These are phyloP conservation scores for Pseudisothecium myosuroides DNA, from an alignment of 225 moss, liverwort and hornwort species.

Conservation along the genomic window DNA sequence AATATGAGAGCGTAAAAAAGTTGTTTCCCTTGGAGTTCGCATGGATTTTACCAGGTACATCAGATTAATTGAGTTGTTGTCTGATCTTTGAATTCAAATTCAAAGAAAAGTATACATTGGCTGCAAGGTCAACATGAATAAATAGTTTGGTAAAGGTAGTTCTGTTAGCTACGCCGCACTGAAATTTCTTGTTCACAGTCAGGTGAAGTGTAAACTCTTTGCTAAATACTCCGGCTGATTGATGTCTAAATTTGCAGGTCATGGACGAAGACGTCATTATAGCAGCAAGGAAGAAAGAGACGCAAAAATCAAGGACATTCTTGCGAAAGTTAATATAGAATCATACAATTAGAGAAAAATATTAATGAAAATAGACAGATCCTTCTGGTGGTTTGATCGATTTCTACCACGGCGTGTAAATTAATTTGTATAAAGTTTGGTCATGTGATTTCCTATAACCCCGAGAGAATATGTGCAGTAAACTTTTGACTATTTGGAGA, in stretches of 20 bases:
- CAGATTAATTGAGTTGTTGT: neutral
- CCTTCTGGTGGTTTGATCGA: neutral
- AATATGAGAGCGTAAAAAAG: conserved; percentile 26
- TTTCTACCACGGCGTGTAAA: neutral
- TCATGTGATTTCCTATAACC: neutral
- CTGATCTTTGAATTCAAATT: neutral
- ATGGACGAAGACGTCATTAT: conserved; percentile 48
- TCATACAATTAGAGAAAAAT: neutral
- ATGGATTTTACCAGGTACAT: conserved; percentile 75
- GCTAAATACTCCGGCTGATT: neutral
- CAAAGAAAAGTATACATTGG: neutral
- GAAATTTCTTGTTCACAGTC: neutral
- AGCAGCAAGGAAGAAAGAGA: conserved; percentile 40
- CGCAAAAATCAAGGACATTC: neutral
- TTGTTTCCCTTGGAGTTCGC: conserved; percentile 42
- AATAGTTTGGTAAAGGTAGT: neutral
- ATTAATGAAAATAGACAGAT: neutral
- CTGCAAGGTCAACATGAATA: neutral
- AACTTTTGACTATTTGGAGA: neutral
- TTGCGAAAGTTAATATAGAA: neutral
- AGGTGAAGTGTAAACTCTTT: neutral
- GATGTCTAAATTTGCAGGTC: conserved; percentile 30
- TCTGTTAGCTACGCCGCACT: neutral
- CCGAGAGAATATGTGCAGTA: neutral
- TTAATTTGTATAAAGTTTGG: neutral